Evolutionary conservation across 2,329 filamentous ascomycete genomes (phyloP), one percentile per base, ranked within the genome.

Genomic region (Alternaria burnsii): DNA sequence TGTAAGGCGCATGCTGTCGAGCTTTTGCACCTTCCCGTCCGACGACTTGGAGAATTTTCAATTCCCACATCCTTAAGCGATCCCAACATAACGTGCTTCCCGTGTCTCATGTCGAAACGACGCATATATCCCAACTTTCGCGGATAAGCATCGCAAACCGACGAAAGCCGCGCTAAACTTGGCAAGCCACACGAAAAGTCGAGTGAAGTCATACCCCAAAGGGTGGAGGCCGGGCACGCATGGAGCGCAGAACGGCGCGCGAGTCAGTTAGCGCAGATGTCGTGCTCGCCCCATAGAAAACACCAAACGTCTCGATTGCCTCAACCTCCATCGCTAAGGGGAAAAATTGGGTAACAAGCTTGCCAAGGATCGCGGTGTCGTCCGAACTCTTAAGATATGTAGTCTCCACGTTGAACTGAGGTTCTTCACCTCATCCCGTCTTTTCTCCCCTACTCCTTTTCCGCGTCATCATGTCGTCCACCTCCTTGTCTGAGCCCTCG

Each of bases 281-380:
- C 67, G 67, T 70, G 67, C 67, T 70, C 54, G 67, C 58, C 65
- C 67, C 67, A 65, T 63, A 56, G 50, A 48, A 61, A 65, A 68
- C 55, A 62, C 34, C 50, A 41, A 41, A 52, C 50, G 50, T 41
- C 50, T 52, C 34, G 36, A 40, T 30, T 40, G 50, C 36, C 50
- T 50, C 30, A 50, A 52, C 32, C 16, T 30, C 52, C 56, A 57
- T 67, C 44, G 38, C 46, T 22, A 53, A 34, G 51, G 46, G 47
- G 52, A 59, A 61, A 69, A 58, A 53, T 56, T 58, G 59, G 36
- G 36, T 62, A 48, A 46, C 24, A 52, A 52, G 20, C 18, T 43
- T 20, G 42, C 56, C 42, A 59, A 38, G 46, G 14, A 47, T 48
- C 32, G 34, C 26, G 18, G 28, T 50, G 44, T 36, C 32, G 18